A percentile compares a stretch with the other conserved stretches of the same genome.
These are phyloP conservation scores for Dunaliella primolecta DNA, from an alignment of 139 green algal genomes.

Conservation along the genomic window DNA sequence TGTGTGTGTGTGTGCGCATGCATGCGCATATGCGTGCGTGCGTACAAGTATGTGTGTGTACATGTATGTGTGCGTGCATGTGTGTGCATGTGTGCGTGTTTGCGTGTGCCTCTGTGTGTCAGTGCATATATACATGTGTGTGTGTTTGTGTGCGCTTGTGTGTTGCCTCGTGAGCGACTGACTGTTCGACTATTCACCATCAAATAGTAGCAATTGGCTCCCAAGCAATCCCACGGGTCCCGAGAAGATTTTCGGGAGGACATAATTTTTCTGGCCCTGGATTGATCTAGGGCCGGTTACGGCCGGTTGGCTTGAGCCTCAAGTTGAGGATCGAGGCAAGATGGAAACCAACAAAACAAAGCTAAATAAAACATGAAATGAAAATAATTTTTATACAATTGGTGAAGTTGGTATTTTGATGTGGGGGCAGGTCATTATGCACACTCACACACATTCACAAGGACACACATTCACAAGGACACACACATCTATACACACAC, in stretches of 20 bases:
- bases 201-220: background rate
- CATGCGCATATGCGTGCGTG: background rate
- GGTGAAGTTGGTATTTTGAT: too few relatives aligned
- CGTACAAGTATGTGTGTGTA: background rate
- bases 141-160: background rate
- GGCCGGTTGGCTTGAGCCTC: background rate
- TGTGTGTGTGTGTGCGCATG: background rate
- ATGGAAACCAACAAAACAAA: slow-evolving; percentile 53
- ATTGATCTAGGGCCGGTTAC: too few relatives aligned
- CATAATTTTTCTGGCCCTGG: too few relatives aligned
- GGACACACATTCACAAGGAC: background rate
- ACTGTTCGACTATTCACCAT: background rate
- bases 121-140: background rate
- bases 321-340: slow-evolving; percentile 34
- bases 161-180: background rate
- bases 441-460: background rate
- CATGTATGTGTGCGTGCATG: background rate
- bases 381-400: background rate
- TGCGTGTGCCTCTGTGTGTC: too few relatives aligned
- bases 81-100: background rate
- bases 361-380: background rate
- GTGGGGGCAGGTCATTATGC: background rate
- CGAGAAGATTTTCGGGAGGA: background rate
- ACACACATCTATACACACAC: background rate
- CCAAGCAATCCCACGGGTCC: background rate